Conservation (phyloP, 345 rosid species). For the Aegle marmelos region DNA sequence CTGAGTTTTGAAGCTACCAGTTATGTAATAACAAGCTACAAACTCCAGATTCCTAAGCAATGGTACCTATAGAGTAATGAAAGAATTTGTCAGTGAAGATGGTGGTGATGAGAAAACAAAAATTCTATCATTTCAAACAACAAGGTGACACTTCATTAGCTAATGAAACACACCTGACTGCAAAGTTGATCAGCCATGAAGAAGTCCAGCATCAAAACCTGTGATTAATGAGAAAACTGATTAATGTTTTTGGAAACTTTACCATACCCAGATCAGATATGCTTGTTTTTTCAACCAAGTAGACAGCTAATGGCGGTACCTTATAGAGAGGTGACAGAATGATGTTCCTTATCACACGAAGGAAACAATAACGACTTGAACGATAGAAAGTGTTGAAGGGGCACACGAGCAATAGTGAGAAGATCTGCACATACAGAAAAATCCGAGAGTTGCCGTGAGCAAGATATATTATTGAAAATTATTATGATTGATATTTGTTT, state of each 20-base stretch:
- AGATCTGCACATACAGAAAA: constrained; percentile 39
- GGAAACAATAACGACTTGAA: constrained; percentile 72
- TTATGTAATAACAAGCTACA: constrained; percentile 85
- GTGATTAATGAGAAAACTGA: constrained; percentile 14
- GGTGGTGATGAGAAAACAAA: background rate
- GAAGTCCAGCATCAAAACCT: constrained; percentile 97
- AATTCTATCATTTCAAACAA: background rate
- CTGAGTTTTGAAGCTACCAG: constrained; percentile 89
- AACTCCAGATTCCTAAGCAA: constrained; percentile 81
- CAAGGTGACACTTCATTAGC: background rate
- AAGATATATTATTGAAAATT: background rate
- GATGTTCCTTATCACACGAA: constrained; percentile 71
- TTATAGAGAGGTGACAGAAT: constrained; percentile 86
- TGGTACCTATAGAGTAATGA: constrained; percentile 48
- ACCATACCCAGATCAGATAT: background rate
- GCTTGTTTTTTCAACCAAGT: background rate
- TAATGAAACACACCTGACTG: constrained; percentile 63
- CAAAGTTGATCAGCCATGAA: constrained; percentile 99
- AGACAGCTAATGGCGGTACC: constrained; percentile 29
- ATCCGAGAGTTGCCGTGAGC: background rate
- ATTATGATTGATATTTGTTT: background rate
- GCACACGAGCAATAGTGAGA: constrained; percentile 57
- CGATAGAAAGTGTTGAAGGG: constrained; percentile 77
- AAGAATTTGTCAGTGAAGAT: background rate
- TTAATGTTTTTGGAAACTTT: background rate